phyloP scores from a whole-genome alignment of 371 early-diverging fungal genomes.

The Apophysomyces elegans region DNA sequence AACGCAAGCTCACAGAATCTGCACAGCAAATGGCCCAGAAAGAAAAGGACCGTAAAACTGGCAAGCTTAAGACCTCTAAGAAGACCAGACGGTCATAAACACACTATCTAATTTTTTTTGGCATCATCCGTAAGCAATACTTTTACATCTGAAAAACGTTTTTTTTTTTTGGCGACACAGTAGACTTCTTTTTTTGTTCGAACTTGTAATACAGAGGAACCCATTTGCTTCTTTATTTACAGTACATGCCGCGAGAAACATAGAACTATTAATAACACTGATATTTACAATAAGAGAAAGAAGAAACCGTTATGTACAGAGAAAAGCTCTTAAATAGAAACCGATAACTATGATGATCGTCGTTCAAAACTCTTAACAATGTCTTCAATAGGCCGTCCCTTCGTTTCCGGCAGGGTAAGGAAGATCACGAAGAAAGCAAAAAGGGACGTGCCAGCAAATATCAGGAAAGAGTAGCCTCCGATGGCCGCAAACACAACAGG shows the following conservation, averaged over 20 bases:
- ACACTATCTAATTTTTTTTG: slow-evolving; percentile 11
- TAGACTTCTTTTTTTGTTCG: neutral
- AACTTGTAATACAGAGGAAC: no score
- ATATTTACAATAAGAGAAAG: neutral
- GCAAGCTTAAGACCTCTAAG: slow-evolving; percentile 55
- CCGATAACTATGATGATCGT: neutral
- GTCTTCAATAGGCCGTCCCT: slow-evolving; percentile 65
- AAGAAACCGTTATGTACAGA: neutral
- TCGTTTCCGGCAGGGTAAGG: slow-evolving; percentile 68
- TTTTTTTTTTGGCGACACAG: neutral
- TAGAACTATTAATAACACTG: no score
- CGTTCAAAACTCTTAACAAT: slow-evolving; percentile 27
- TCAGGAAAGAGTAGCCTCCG: slow-evolving; percentile 69
- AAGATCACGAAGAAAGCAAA: slow-evolving; percentile 32
- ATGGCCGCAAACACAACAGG: slow-evolving; percentile 64
- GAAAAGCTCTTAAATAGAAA: neutral
- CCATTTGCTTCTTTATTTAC: no score
- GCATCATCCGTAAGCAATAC: slow-evolving; percentile 1
- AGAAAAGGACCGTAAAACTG: slow-evolving; percentile 48
- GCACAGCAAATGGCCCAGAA: slow-evolving; percentile 59
- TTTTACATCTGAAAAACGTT: neutral
- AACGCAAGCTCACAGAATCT: slow-evolving; percentile 47
- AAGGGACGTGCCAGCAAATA: slow-evolving; percentile 52
- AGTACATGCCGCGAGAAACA: no score
- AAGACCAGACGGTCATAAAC: slow-evolving; percentile 51